Conservation (phyloP, 75 land plant species). For the Adiantum capillusveneris region DNA sequence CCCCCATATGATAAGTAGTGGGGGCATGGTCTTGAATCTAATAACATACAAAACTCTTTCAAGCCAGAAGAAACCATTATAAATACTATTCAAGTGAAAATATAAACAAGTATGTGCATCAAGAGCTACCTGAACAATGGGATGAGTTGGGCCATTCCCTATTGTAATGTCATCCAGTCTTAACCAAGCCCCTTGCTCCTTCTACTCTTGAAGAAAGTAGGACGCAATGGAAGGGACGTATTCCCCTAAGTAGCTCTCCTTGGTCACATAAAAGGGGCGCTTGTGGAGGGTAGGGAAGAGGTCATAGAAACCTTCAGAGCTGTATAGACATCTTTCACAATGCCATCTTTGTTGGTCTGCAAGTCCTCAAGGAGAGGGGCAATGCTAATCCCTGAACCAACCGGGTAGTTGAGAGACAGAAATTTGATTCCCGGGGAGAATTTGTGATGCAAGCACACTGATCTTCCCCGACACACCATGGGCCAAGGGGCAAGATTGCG, state of each 20-base stretch:
- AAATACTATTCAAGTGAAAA: no score
- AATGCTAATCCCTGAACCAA: constrained; percentile 75
- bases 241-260: constrained; percentile 87
- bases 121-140: constrained; percentile 41
- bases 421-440: constrained; percentile 48
- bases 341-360: constrained; percentile 43
- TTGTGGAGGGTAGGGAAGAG: constrained; percentile 22
- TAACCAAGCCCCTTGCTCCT: constrained; percentile 10
- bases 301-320: constrained; percentile 40
- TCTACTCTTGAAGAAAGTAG: constrained; percentile 41
- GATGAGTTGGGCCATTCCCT: constrained; percentile 79
- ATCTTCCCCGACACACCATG: constrained; percentile 40
- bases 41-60: no score
- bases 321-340: constrained; percentile 46
- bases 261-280: constrained; percentile 59
- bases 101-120: no score
- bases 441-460: constrained; percentile 15
- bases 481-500: no score
- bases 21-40: constrained; percentile 18
- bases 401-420: constrained; percentile 72
- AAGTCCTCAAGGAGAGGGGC: constrained; percentile 42
- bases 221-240: constrained; percentile 69
- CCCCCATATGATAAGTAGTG: constrained; percentile 50
- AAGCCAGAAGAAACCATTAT: no score
- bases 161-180: constrained; percentile 54